Base-by-base conservation (phyloP, 371 early-diverging fungal genomes). In the Catenaria anguillulae region DNA sequence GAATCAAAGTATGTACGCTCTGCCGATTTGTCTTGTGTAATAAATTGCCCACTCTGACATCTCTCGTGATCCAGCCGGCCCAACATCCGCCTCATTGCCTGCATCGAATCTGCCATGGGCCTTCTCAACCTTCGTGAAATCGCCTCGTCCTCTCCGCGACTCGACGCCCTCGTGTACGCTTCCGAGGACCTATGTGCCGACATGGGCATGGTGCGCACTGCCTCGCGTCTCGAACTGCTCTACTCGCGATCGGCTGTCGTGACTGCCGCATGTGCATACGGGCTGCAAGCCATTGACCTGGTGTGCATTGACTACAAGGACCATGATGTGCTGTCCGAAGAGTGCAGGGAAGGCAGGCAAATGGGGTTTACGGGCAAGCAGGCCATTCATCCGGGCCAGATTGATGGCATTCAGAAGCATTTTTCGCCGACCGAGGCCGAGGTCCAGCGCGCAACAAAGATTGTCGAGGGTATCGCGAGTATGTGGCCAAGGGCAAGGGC, bases 291-390 rank as follows among this genome's bases (percentile, higher is more conserved):
- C 15, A 64, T 64, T 12, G 45, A 64, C n/a, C 40, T 65, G 85
- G 88, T 92, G 24, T 89, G 90, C 65, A 81, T 91, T 62, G 90
- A 90, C 66, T 90, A 83, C 62, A 77, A 87, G 63, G 75, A 85
- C 66, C 67, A 70, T 24, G 76, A 74, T 3, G 74, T 83, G 40
- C 70, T 90, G 69, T 63, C 63, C 24, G 89, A 87, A 46, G 95
- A 94, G 72, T 85, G 90, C 67, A 69, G 68, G 35, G 90, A 92
- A 71, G 95, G 90, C 1, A 79, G 85, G 31, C 77, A 84, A 58
- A 89, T 91, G 84, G 95, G 93, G 6, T 94, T 92, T 73, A 83
- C 89, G 33, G 95, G 95, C 60, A 94, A 94, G 74, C 92, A 92
- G 71, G 92, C 90, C 2, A 90, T 94, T 60, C 93, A 94, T 65